Conservation (phyloP, 495 filamentous ascomycete species). For the Xylaria bambusicola region DNA sequence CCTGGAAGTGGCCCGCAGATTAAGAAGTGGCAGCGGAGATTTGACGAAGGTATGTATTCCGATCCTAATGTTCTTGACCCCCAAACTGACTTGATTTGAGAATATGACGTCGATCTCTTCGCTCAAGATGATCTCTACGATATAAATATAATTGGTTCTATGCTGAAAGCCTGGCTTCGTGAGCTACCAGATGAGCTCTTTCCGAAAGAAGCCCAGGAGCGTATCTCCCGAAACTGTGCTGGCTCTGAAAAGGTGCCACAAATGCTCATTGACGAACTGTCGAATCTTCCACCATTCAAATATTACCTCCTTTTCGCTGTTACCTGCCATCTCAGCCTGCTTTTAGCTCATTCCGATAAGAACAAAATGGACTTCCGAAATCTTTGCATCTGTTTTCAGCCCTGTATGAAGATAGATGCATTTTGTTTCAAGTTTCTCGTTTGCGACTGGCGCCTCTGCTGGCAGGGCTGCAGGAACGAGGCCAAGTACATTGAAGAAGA, state of each 20-base stretch:
- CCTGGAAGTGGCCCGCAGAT: slow-evolving; percentile 82
- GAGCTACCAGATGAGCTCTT: slow-evolving; percentile 90
- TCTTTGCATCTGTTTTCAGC: slow-evolving; percentile 92
- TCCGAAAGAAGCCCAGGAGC: slow-evolving; percentile 74
- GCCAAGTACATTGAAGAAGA: slow-evolving; percentile 74
- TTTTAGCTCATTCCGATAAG: slow-evolving; percentile 79
- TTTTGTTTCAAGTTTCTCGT: slow-evolving; percentile 92
- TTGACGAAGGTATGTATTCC: slow-evolving; percentile 67
- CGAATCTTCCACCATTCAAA: slow-evolving; percentile 85
- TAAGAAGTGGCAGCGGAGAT: slow-evolving; percentile 83
- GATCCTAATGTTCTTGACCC: not conserved
- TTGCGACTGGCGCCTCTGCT: slow-evolving; percentile 89
- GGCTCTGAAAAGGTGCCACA: slow-evolving; percentile 77
- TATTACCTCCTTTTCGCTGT: slow-evolving; percentile 96
- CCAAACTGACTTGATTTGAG: slow-evolving; percentile 46
- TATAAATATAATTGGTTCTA: slow-evolving; percentile 88
- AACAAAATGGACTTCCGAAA: slow-evolving; percentile 96
- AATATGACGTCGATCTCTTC: slow-evolving; percentile 83
- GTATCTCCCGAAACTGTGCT: slow-evolving; percentile 71
- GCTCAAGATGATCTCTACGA: slow-evolving; percentile 82
- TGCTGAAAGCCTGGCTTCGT: slow-evolving; percentile 93
- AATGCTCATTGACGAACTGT: slow-evolving; percentile 83
- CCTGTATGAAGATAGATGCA: slow-evolving; percentile 86
- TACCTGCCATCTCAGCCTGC: slow-evolving; percentile 86
- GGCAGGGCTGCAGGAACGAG: slow-evolving; percentile 94